Conservation (phyloP, 2,329 filamentous ascomycete species). For the Calonectria fujianensis region DNA sequence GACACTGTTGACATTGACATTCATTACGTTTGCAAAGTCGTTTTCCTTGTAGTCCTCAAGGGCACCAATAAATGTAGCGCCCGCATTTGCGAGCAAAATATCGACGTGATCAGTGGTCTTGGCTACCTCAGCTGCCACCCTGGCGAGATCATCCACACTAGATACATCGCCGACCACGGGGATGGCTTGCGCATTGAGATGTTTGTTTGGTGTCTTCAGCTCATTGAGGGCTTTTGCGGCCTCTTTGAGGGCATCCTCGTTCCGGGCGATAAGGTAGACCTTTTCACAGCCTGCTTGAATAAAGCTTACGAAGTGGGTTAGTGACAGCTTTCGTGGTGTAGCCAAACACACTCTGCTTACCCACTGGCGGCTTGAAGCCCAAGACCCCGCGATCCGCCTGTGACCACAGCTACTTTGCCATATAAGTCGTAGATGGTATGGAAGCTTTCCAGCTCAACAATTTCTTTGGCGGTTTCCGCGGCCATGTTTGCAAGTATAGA, state of each 20-base stretch:
- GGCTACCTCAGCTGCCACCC: not conserved
- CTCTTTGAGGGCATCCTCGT: not conserved
- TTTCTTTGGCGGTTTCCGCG: slow-evolving; percentile 7
- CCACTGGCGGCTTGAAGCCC: slow-evolving; percentile 14
- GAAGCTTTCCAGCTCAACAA: slow-evolving; percentile 16
- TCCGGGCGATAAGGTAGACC: slow-evolving; percentile 9
- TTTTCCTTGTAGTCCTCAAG: slow-evolving; percentile 27
- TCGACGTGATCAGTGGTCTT: slow-evolving; percentile 27
- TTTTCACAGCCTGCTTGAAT: slow-evolving; percentile 16
- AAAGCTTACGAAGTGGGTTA: not conserved
- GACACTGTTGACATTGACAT: slow-evolving; percentile 26
- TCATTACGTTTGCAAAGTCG: slow-evolving; percentile 27
- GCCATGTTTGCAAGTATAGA: not conserved
- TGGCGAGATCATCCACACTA: slow-evolving; percentile 13
- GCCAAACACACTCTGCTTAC: not conserved
- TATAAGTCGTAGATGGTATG: slow-evolving; percentile 18
- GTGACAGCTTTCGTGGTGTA: not conserved
- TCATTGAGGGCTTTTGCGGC: slow-evolving; percentile 16
- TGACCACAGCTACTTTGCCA: not conserved
- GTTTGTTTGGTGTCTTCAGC: slow-evolving; percentile 8
- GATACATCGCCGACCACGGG: slow-evolving; percentile 2
- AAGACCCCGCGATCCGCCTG: slow-evolving; percentile 1
- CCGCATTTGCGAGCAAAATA: slow-evolving; percentile 21
- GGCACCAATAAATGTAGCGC: slow-evolving; percentile 22
- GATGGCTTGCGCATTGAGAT: slow-evolving; percentile 2